A percentile compares a stretch with the other conserved stretches of the same genome.
Conservation (phyloP, 805 yeast species). For the Lachancea dasiensis region DNA sequence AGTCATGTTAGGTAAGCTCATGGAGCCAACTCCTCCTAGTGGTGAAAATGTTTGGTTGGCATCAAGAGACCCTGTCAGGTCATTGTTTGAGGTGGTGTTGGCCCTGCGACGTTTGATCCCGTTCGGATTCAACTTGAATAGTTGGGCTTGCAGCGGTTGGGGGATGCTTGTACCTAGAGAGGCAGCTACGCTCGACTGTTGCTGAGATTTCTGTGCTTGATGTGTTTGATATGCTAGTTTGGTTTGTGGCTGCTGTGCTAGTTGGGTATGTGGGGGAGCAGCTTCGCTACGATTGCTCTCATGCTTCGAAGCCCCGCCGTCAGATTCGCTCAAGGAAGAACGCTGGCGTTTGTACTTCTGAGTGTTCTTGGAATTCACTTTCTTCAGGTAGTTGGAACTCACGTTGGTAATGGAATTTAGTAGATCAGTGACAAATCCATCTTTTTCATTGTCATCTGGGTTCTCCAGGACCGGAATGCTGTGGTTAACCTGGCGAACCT, state of each 20-base stretch:
- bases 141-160: slow-evolving; percentile 1
- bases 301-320: slow-evolving; percentile 1
- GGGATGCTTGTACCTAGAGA: too few relatives aligned
- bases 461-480: slow-evolving; percentile 2
- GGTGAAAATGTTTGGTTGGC: too few relatives aligned
- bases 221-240: background rate
- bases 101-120: slow-evolving; percentile 28
- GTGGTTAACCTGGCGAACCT: slow-evolving; percentile 5
- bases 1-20: slow-evolving; percentile 20
- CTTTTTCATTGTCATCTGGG: slow-evolving; percentile 10
- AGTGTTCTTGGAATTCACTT: slow-evolving; percentile 10
- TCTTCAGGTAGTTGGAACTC: slow-evolving; percentile 23
- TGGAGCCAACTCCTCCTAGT: slow-evolving; percentile 9
- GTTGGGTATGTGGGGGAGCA: background rate
- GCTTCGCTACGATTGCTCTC: background rate
- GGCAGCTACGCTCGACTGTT: background rate
- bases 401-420: slow-evolving; percentile 28
- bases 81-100: slow-evolving; percentile 4
- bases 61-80: too few relatives aligned
- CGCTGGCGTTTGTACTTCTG: slow-evolving; percentile 10
- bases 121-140: slow-evolving; percentile 28
- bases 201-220: too few relatives aligned
- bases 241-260: background rate
- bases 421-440: slow-evolving; percentile 24
- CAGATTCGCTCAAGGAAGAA: slow-evolving; percentile 5